phyloP scores from a whole-genome alignment of 805 yeast species.

The Schizosaccharomyces octosporus region DNA sequence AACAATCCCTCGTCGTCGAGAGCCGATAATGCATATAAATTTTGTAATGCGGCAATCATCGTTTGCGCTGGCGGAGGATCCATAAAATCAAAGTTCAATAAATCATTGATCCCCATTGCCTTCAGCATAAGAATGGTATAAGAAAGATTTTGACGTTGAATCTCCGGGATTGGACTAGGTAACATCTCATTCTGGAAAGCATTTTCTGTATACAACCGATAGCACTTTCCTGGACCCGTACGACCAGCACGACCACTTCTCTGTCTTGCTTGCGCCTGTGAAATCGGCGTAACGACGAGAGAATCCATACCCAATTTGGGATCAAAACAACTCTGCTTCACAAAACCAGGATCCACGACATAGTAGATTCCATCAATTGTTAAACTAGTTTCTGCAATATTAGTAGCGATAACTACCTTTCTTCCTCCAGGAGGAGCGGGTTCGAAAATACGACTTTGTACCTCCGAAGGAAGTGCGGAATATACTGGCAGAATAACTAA shows the following conservation, averaged over 20 bases:
- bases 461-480: slow-evolving; percentile 70
- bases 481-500: slow-evolving; percentile 66
- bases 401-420: slow-evolving; percentile 81
- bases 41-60: slow-evolving; percentile 49
- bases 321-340: slow-evolving; percentile 73
- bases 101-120: slow-evolving; percentile 64
- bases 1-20: slow-evolving; percentile 54
- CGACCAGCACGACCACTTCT: slow-evolving; percentile 97
- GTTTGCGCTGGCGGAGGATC: slow-evolving; percentile 66
- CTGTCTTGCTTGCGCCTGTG: slow-evolving; percentile 88
- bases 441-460: slow-evolving; percentile 60
- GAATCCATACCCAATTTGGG: slow-evolving; percentile 77
- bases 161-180: slow-evolving; percentile 69
- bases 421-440: slow-evolving; percentile 59
- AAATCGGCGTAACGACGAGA: slow-evolving; percentile 63
- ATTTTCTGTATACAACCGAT: slow-evolving; percentile 63
- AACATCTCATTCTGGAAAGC: slow-evolving; percentile 58
- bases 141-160: slow-evolving; percentile 59
- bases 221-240: slow-evolving; percentile 91
- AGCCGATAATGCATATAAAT: slow-evolving; percentile 71
- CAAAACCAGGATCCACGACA: slow-evolving; percentile 87
- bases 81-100: slow-evolving; percentile 66
- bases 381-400: slow-evolving; percentile 89
- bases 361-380: slow-evolving; percentile 89
- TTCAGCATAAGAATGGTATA: slow-evolving; percentile 51